Evolutionary conservation across 352 stramenopile species (phyloP).

Genomic region (Aphanomyces stellatus): DNA sequence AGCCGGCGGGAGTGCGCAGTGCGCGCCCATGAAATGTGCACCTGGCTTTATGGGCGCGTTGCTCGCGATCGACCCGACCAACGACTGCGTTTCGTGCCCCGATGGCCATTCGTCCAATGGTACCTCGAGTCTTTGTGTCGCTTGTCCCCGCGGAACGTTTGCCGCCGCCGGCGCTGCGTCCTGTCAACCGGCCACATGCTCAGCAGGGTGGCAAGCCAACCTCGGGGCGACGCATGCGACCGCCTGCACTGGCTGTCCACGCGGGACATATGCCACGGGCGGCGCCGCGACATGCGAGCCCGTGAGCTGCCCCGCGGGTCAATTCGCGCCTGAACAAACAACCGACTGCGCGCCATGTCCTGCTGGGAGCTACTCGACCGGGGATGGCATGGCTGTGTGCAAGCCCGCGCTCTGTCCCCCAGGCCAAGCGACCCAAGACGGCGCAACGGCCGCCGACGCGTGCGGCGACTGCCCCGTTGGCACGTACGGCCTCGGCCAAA

Average conservation of each 20-base stretch:
- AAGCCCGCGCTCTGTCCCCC: slow-evolving; percentile 30
- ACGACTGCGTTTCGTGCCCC: slow-evolving; percentile 27
- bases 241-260: slow-evolving; percentile 40
- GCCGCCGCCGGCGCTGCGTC: slow-evolving; percentile 18
- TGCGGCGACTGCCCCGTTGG: slow-evolving; percentile 34
- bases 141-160: slow-evolving; percentile 29
- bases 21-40: slow-evolving; percentile 26
- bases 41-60: slow-evolving; percentile 24
- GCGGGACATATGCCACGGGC: slow-evolving; percentile 33
- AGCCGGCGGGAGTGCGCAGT: slow-evolving; percentile 24
- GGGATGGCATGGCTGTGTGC: slow-evolving; percentile 29
- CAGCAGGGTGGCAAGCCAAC: slow-evolving; percentile 35
- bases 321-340: slow-evolving; percentile 9
- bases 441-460: slow-evolving; percentile 31
- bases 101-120: slow-evolving; percentile 31
- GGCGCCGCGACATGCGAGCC: slow-evolving; percentile 27
- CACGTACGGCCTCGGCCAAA: slow-evolving; percentile 36
- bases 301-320: slow-evolving; percentile 25
- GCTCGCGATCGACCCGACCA: slow-evolving; percentile 25
- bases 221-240: slow-evolving; percentile 29
- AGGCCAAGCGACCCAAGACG: slow-evolving; percentile 33
- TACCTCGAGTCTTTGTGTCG: slow-evolving; percentile 30
- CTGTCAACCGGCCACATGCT: slow-evolving; percentile 31
- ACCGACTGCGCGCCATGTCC: not conserved
- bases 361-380: slow-evolving; percentile 17